phyloP scores from a whole-genome alignment of 1,139 yeast species.

The Hanseniaspora sp. region DNA sequence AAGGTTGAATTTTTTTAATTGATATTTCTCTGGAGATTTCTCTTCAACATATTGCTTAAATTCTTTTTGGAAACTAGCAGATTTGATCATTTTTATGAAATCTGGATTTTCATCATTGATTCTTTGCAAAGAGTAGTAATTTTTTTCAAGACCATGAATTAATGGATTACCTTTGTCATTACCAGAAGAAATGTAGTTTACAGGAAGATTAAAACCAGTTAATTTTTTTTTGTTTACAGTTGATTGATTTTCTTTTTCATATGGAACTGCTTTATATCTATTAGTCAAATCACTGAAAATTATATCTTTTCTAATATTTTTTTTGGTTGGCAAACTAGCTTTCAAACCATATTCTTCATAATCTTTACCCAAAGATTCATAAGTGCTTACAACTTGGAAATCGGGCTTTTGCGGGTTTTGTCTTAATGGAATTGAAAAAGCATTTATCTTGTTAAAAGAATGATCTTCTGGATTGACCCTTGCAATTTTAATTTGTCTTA shows the following conservation, averaged over 20 bases:
- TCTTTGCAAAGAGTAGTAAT: slow-evolving; percentile 42
- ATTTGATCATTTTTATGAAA: slow-evolving; percentile 37
- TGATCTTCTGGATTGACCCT: background rate
- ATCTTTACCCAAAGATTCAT: slow-evolving; percentile 3
- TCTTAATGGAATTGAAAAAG: background rate
- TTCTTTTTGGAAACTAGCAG: slow-evolving; percentile 21
- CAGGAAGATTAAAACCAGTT: slow-evolving; percentile 10
- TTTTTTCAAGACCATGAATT: slow-evolving; percentile 16
- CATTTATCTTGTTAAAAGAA: background rate
- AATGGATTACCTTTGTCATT: background rate
- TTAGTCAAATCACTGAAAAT: slow-evolving; percentile 10
- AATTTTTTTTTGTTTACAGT: slow-evolving; percentile 9
- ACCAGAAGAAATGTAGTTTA: background rate
- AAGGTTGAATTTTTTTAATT: slow-evolving; percentile 25
- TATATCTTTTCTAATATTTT: slow-evolving; percentile 1
- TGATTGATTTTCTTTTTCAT: slow-evolving; percentile 12
- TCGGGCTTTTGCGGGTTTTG: slow-evolving; percentile 7
- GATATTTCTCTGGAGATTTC: slow-evolving; percentile 32
- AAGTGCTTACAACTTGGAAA: slow-evolving; percentile 12
- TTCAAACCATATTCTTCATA: slow-evolving; percentile 14
- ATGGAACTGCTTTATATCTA: slow-evolving; percentile 13
- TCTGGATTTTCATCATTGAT: slow-evolving; percentile 48
- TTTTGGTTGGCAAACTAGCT: background rate
- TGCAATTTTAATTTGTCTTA: slow-evolving; percentile 24
- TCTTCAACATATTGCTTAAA: slow-evolving; percentile 35